Evolutionary conservation across 306 rosid genomes (phyloP), one percentile per base, ranked within the genome.

Genomic region (Trifolium repens): DNA sequence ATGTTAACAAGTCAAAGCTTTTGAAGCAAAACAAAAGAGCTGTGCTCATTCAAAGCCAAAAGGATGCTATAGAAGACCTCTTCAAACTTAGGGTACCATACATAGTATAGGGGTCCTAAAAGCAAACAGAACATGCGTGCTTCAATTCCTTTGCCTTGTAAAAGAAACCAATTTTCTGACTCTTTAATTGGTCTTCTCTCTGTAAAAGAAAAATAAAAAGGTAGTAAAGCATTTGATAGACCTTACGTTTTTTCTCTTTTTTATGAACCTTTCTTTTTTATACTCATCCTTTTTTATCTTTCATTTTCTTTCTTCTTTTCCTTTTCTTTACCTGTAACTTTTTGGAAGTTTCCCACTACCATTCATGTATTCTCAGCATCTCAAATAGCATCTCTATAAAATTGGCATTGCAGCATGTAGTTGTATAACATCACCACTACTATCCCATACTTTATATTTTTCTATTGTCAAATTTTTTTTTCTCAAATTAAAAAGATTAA

Each of bases 271-370:
- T 86, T 76, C 66, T 76, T 85, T 85, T 88, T 84, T 86, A 15
- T 78, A 30, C 5, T 30, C 34, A 77, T 81, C 84, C 79, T 83
- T 75, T 64, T 73, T 79, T 80, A 69, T 58, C 78, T 78, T 78
- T 81, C 74, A 24, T 79, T 81, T 78, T 60, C 74, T 55, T 74
- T 74, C 13, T 60, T 49, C 79, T 62, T 73, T 81, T 77, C 76
- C 74, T 61, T 79, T 73, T 76, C 74, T 71, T 19, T 34, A 15
- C 69, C 43, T 75, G 58, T 11, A 17, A 68, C 89, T 89, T 88
- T 89, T 91, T 85, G 94, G 96, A 91, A 89, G 91, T 85, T 88
- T 93, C 92, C 88, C 84, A 71, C 83, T 85, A 84, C 84, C 89
- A 76, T 74, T 79, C 80, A 73, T 30, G 24, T 13, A 46, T 53